Conservation (phyloP, 1,284 basidiomycete species). For the Rhodotorula sp. region DNA sequence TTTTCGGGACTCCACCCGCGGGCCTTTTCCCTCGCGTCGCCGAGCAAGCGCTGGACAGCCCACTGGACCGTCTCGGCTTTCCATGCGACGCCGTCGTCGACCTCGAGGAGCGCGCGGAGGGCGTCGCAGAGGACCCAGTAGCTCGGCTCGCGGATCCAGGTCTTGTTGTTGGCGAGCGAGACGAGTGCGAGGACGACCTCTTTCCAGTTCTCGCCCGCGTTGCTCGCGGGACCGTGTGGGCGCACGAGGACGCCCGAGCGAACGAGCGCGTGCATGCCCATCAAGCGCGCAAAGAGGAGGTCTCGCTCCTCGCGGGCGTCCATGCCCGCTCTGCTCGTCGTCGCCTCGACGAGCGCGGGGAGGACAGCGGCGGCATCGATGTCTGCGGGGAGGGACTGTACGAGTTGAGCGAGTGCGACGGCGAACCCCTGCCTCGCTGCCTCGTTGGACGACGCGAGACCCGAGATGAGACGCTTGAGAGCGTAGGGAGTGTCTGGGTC, state of each 20-base stretch:
- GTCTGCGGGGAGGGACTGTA: constrained; percentile 75
- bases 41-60: constrained; percentile 59
- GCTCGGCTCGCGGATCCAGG: constrained; percentile 86
- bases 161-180: constrained; percentile 63
- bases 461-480: constrained; percentile 76
- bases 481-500: constrained; percentile 87
- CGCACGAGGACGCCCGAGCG: constrained; percentile 76
- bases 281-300: constrained; percentile 84
- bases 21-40: constrained; percentile 42
- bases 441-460: constrained; percentile 86
- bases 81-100: constrained; percentile 57
- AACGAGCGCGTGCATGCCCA: constrained; percentile 78
- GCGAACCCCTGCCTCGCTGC: constrained; percentile 92
- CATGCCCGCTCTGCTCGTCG: constrained; percentile 25
- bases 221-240: constrained; percentile 59
- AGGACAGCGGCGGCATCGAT: constrained; percentile 67
- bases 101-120: constrained; percentile 59
- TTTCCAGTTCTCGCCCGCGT: constrained; percentile 63
- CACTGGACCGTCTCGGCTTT: constrained; percentile 63
- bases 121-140: constrained; percentile 79
- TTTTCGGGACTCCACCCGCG: constrained; percentile 78
- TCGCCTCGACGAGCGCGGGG: constrained; percentile 63
- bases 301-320: constrained; percentile 73
- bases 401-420: constrained; percentile 87
- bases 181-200: constrained; percentile 68